phyloP scores from a whole-genome alignment of 2,329 filamentous ascomycete species.

The Fusarium continuum region DNA sequence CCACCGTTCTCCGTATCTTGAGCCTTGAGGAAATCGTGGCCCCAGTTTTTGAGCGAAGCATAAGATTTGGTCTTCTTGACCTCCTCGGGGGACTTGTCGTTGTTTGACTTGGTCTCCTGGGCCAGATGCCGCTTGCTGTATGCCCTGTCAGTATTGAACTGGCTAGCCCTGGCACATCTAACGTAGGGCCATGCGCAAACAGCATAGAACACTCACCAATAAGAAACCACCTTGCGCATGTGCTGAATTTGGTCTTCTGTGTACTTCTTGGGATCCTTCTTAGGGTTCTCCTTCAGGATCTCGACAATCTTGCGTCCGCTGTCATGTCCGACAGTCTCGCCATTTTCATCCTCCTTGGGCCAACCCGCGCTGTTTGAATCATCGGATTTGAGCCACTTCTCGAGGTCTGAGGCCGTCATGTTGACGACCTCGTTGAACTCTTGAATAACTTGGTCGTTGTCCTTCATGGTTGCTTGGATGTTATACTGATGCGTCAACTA shows the following conservation, averaged over 20 bases:
- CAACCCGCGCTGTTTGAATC: slow-evolving; percentile 68
- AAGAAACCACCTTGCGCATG: slow-evolving; percentile 71
- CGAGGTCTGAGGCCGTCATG: slow-evolving; percentile 68
- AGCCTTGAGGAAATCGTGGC: slow-evolving; percentile 61
- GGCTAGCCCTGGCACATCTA: too few species aligned
- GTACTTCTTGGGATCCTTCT: slow-evolving; percentile 65
- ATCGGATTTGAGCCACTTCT: slow-evolving; percentile 68
- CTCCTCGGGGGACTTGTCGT: slow-evolving; percentile 58
- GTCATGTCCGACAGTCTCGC: slow-evolving; percentile 71
- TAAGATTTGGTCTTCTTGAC: slow-evolving; percentile 62
- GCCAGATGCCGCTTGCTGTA: slow-evolving; percentile 69
- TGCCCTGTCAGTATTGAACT: neutral
- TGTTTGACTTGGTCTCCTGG: slow-evolving; percentile 67
- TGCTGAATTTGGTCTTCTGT: slow-evolving; percentile 64
- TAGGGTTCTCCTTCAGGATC: slow-evolving; percentile 69
- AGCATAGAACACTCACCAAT: slow-evolving; percentile 53
- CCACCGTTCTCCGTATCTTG: slow-evolving; percentile 20
- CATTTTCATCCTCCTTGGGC: slow-evolving; percentile 64
- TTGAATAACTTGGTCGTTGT: slow-evolving; percentile 49
- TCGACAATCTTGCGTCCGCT: slow-evolving; percentile 71
- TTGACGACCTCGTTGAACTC: slow-evolving; percentile 75
- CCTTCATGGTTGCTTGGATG: slow-evolving; percentile 37
- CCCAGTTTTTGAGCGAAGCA: slow-evolving; percentile 70
- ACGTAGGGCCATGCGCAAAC: neutral
- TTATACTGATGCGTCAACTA: neutral